Conservation (phyloP, 192 early-diverging fungal species). For the Entophlyctis helioformis region DNA sequence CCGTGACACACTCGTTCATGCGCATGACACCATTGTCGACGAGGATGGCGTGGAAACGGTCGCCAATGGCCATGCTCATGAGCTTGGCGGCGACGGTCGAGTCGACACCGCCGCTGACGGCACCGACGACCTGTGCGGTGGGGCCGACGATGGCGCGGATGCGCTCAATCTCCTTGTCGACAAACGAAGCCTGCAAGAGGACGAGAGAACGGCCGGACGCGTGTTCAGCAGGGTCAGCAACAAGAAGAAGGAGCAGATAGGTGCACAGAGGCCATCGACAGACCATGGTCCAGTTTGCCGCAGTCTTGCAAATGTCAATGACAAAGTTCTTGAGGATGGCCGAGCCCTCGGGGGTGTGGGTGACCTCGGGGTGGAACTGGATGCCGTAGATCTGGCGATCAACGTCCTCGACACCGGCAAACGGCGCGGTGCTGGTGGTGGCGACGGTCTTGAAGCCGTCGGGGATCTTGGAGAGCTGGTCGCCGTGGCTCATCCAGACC, state of each 20-base stretch:
- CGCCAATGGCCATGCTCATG: constrained; percentile 95
- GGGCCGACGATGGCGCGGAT: constrained; percentile 85
- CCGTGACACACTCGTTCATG: constrained; percentile 80
- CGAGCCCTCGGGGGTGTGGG: constrained; percentile 84
- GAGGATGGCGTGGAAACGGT: constrained; percentile 95
- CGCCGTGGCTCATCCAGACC: constrained; percentile 99
- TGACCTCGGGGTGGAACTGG: constrained; percentile 99
- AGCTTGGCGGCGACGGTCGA: constrained; percentile 91
- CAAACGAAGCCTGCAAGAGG: constrained; percentile 68
- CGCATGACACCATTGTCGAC: constrained; percentile 99
- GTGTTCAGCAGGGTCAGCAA: too few relatives aligned
- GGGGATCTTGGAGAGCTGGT: constrained; percentile 77
- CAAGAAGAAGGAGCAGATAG: too few relatives aligned
- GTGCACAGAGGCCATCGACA: background rate
- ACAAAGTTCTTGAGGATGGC: constrained; percentile 89
- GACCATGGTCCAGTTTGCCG: constrained; percentile 89
- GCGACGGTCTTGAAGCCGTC: constrained; percentile 76
- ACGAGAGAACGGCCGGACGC: too few relatives aligned
- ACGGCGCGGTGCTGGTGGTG: constrained; percentile 76
- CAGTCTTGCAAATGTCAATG: constrained; percentile 68
- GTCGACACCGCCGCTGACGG: constrained; percentile 95
- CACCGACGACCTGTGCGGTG: constrained; percentile 87
- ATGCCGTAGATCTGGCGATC: constrained; percentile 82
- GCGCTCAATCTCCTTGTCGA: constrained; percentile 94
- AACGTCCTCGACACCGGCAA: constrained; percentile 75